Conservation (phyloP, 768 basidiomycete species). For the Boletus bicolor region DNA sequence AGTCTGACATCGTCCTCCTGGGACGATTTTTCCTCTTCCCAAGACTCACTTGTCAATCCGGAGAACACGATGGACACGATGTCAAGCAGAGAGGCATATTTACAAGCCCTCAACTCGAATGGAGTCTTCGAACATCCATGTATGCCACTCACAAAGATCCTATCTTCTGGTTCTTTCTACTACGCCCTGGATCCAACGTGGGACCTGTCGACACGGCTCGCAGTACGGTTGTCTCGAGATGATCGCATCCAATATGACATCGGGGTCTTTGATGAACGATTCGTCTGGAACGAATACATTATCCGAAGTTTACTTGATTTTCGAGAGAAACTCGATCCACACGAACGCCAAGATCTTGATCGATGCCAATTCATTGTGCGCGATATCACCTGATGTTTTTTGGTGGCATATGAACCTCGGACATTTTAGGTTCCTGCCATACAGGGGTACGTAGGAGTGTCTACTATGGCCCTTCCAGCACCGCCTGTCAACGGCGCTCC, state of each 20-base stretch:
- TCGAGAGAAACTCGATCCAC: slow-evolving; percentile 67
- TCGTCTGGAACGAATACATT: slow-evolving; percentile 95
- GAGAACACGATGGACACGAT: slow-evolving; percentile 49
- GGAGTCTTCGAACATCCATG: slow-evolving; percentile 89
- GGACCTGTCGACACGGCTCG: slow-evolving; percentile 86
- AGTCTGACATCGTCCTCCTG: slow-evolving; percentile 79
- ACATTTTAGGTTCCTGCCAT: slow-evolving; percentile 72
- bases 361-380: slow-evolving; percentile 80
- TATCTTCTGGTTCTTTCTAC: slow-evolving; percentile 92
- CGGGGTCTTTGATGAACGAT: slow-evolving; percentile 74
- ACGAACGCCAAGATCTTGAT: slow-evolving; percentile 75
- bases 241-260: slow-evolving; percentile 44
- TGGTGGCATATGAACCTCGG: slow-evolving; percentile 3
- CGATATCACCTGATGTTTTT: slow-evolving; percentile 17
- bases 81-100: slow-evolving; percentile 43
- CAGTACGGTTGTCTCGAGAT: slow-evolving; percentile 61
- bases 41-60: slow-evolving; percentile 53
- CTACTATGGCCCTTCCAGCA: slow-evolving; percentile 71
- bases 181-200: slow-evolving; percentile 79
- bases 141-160: slow-evolving; percentile 80
- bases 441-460: slow-evolving; percentile 90
- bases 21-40: slow-evolving; percentile 65
- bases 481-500: slow-evolving; percentile 74
- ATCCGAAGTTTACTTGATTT: slow-evolving; percentile 86
- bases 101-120: slow-evolving; percentile 38